Conservation (phyloP, 345 rosid genomes). For the Murraya koenigii region DNA sequence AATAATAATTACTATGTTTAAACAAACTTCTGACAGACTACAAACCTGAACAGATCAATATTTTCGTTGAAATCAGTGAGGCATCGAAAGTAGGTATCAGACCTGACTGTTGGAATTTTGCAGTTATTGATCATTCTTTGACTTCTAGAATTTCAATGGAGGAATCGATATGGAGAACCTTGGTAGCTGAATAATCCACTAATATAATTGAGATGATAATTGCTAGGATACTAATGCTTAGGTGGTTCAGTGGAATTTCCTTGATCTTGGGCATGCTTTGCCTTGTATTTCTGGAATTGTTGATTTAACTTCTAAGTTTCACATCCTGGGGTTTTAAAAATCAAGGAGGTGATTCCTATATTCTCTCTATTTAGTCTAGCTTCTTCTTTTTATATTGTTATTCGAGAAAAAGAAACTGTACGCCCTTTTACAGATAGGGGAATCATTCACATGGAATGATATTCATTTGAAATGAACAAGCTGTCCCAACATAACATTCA, state of each 20-base stretch:
- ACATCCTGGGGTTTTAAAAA: background rate
- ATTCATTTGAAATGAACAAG: background rate
- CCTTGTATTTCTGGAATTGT: background rate
- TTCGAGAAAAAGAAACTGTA: background rate
- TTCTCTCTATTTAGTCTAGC: background rate
- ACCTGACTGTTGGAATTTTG: background rate
- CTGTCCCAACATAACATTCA: background rate
- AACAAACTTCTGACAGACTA: background rate
- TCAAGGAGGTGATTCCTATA: background rate
- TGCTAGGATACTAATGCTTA: background rate
- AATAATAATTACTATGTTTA: background rate
- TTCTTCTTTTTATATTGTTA: background rate
- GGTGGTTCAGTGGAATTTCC: background rate
- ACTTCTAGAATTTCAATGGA: background rate
- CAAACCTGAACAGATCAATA: background rate
- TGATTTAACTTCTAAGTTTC: background rate
- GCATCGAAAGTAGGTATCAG: background rate
- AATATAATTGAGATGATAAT: background rate
- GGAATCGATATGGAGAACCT: background rate
- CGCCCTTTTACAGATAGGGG: background rate
- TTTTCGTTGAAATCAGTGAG: background rate
- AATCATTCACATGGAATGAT: background rate
- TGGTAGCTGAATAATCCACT: background rate
- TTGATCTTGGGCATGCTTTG: conserved; percentile 2
- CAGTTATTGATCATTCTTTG: background rate